Base-by-base conservation (phyloP, 352 stramenopile genomes). In the Elongisporangium undulatum region DNA sequence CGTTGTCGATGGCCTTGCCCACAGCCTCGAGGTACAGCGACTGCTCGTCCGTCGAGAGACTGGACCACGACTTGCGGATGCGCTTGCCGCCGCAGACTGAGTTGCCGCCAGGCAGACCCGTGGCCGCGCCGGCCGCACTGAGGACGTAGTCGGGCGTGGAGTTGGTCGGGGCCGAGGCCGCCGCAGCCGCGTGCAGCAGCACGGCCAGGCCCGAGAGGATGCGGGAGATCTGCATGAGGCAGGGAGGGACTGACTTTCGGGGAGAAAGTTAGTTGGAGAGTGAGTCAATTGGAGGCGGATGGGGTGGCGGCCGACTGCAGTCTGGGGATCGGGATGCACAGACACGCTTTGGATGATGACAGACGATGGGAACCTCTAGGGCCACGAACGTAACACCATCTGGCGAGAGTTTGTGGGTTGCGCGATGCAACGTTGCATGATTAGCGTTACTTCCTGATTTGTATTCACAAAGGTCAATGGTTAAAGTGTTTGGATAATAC, bases 11-110 rank as follows among this genome's bases (percentile, higher is more conserved):
- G 5, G 75, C 80, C 20, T 74, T 24, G 7, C 59, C 49, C 3
- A 80, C 66, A 12, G 80, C 80, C 58, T 90, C 77, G 0, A 87
- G 61, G 62, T 87, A 90, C 20, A 88, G 64, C 22, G 69, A 64
- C 41, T 90, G 72, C 52, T 87, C 81, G 21, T 72, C 62, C 8
- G 54, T 39, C 0, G 64, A 63, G 21, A 90, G 65, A 3, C 64
- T 64, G 0, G 66, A 66, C 81, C 81, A 90, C 0, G 75, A 69
- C 20, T 84, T 82, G n/a, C 81, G 78, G 17, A 90, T 71, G 34
- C 81, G 81, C 10, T 51, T 12, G 2, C 49, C 52, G 23, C 64
- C 58, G 26, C 80, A 90, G 23, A 75, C 59, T 6, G 66, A 53
- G 59, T 88, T 88, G 55, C 77, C 77, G 17, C 77, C 80, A 0